Base-by-base conservation (phyloP, 352 stramenopile genomes). In the Pythium volutum region DNA sequence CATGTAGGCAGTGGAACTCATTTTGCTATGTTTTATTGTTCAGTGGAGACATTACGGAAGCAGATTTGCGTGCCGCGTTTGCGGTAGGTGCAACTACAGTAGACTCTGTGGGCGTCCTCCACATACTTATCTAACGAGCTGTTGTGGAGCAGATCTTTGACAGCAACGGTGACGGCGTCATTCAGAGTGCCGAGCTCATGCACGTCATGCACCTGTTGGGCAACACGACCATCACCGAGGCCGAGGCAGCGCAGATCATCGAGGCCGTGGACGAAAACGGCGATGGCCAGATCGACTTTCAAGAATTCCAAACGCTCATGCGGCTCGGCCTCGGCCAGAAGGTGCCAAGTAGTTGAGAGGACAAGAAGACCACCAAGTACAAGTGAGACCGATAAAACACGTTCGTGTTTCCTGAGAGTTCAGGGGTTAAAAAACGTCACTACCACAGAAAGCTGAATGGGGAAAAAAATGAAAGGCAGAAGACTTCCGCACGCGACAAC, bases 251-350 rank as follows among this genome's bases (percentile, higher is more conserved):
- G 12, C 79, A 84, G 41, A 84, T 97, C 59, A 83, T 93, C 26
- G 50, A 78, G 31, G 66, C 74, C 0, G 85, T 91, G 0, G 90
- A 97, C 60, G 80, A 70, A 31, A 95, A 97, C 62, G 70, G 79
- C 51, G 88, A 96, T 48, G 84, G 87, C 31, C 79, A 84, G 25
- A 95, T 97, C 53, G 91, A 93, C 58, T 96, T 89, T 60, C 46
- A 83, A 0, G 90, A 97, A 61, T 97, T 97, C 43, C 79, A 79
- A 26, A 55, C 64, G 8, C 67, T 87, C 47, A 89, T 89, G 77
- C 76, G 58, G 10, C 52, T 43, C 15, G 64, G 63, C 1, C 36
- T 58, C 1, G 72, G 34, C 41, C 71, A 62, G 29, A 49, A 46
- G 8, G 18, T 7, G 26, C 51, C 42, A 18, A 3, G 2, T 11